Conservation (phyloP, 352 stramenopile genomes). For the Phytopythium kandeliae region DNA sequence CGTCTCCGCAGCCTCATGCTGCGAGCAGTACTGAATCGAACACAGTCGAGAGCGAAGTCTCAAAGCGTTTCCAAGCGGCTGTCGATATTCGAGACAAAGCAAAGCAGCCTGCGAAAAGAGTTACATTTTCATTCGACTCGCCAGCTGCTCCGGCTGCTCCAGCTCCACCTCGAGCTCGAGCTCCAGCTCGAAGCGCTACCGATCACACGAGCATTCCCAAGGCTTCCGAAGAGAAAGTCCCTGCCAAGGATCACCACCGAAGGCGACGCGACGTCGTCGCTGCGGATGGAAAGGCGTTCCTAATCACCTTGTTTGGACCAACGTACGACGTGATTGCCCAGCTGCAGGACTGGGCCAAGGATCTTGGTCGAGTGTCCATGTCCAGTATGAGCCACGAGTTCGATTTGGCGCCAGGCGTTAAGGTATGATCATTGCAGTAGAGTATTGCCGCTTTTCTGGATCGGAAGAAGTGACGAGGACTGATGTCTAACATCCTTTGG, state of each 20-base stretch:
- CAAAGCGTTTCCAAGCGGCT: constrained; percentile 2
- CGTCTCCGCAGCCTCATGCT: neutral
- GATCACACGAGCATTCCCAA: neutral
- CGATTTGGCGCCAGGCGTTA: constrained; percentile 36
- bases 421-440: constrained; percentile 18
- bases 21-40: neutral
- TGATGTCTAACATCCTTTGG: neutral
- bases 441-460: neutral
- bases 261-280: neutral
- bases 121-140: constrained; percentile 13
- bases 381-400: constrained; percentile 62
- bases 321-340: constrained; percentile 52
- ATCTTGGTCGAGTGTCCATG: constrained; percentile 30
- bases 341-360: constrained; percentile 33
- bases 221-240: neutral
- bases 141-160: neutral
- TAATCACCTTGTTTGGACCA: constrained; percentile 46
- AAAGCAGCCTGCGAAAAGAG: constrained; percentile 12
- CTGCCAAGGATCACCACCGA: neutral
- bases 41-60: neutral
- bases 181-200: neutral
- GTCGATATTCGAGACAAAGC: neutral
- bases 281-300: constrained; percentile 35
- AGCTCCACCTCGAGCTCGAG: too few relatives aligned
- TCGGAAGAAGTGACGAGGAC: neutral